A percentile compares a stretch with the other conserved stretches of the same genome.
phyloP scores from a whole-genome alignment of 2,329 filamentous ascomycete genomes.

The Ophiobolus disseminans region DNA sequence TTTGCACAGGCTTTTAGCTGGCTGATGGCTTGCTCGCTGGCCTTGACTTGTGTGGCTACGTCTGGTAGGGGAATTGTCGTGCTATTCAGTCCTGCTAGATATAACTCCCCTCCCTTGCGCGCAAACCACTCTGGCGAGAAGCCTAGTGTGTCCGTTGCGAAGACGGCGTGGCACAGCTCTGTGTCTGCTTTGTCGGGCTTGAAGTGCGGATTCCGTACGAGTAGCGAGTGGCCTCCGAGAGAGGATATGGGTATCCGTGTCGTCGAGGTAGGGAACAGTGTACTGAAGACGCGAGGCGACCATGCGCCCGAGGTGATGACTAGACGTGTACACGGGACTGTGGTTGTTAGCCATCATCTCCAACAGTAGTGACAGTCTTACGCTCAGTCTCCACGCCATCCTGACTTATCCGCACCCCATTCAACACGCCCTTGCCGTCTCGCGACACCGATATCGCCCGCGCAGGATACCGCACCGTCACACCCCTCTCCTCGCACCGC shows the following conservation, averaged over 20 bases:
- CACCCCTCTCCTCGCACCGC: slow-evolving; percentile 65
- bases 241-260: slow-evolving; percentile 64
- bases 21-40: slow-evolving; percentile 58
- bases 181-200: slow-evolving; percentile 51
- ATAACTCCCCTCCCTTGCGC: slow-evolving; percentile 71
- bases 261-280: slow-evolving; percentile 66
- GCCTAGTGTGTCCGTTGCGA: slow-evolving; percentile 63
- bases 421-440: slow-evolving; percentile 60
- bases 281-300: slow-evolving; percentile 70
- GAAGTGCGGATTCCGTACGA: slow-evolving; percentile 68
- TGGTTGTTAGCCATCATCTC: slow-evolving; percentile 14
- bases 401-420: slow-evolving; percentile 53
- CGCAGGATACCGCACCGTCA: slow-evolving; percentile 71
- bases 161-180: slow-evolving; percentile 70
- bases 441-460: slow-evolving; percentile 60
- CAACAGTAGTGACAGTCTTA: not conserved
- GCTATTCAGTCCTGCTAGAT: slow-evolving; percentile 75
- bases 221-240: slow-evolving; percentile 75
- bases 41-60: slow-evolving; percentile 58
- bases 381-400: slow-evolving; percentile 11
- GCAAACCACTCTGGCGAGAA: slow-evolving; percentile 78
- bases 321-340: slow-evolving; percentile 69
- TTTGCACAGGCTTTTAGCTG: slow-evolving; percentile 59
- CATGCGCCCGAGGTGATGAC: slow-evolving; percentile 75
- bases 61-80: slow-evolving; percentile 66